Conservation (phyloP, 257 asterid genomes). For the Galeopsis tetrahit region DNA sequence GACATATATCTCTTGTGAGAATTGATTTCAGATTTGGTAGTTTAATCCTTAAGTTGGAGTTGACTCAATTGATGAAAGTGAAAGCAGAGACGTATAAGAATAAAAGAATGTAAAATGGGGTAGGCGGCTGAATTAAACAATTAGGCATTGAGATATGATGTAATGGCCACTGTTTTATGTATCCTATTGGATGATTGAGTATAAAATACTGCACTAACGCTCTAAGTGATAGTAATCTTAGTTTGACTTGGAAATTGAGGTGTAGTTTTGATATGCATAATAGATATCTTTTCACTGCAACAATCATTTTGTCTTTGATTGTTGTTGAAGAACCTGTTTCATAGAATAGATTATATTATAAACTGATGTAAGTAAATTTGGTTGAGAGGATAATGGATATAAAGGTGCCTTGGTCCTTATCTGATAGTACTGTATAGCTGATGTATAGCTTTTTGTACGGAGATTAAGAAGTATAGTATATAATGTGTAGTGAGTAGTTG, state of each 20-base stretch:
- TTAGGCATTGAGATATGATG: constrained; percentile 8
- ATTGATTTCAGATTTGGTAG: neutral
- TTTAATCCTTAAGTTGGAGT: neutral
- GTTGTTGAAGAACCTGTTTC: neutral
- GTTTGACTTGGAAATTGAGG: constrained; percentile 4
- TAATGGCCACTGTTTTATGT: constrained; percentile 15
- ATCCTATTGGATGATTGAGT: constrained; percentile 13
- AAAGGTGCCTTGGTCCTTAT: constrained; percentile 33
- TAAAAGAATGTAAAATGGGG: constrained; percentile 3
- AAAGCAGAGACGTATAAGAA: neutral
- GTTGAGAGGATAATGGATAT: neutral
- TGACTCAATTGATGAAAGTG: neutral
- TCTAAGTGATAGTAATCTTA: neutral
- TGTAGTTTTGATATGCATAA: neutral
- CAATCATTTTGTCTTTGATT: neutral
- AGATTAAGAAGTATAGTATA: too few species aligned
- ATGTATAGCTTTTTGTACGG: neutral
- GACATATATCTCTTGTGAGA: neutral
- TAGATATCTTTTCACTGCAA: neutral
- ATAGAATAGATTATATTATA: neutral
- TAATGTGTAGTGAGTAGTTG: too few species aligned
- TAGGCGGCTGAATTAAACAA: constrained; percentile 15
- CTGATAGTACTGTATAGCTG: constrained; percentile 27
- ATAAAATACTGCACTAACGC: constrained; percentile 8
- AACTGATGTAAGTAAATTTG: neutral